Evolutionary conservation across 306 rosid species (phyloP), one percentile per base, ranked within the genome.

Genomic region (Ceratonia siliqua): DNA sequence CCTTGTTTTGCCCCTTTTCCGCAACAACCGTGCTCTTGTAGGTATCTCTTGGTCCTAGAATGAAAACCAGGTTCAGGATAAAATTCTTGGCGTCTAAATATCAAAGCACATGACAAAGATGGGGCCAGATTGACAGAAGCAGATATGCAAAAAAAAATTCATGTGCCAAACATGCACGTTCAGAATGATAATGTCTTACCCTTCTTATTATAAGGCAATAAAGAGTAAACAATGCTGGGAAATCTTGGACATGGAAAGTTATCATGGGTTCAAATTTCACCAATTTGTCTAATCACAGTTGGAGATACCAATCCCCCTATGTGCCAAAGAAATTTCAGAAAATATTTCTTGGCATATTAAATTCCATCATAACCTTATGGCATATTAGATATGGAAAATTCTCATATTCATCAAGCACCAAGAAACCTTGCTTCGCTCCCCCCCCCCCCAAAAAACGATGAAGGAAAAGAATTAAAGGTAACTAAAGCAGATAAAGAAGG

Each of bases 1-100:
- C 73, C 95, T 83, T 76, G 99, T 84, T 81, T 89, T 94, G 32
- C 99, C 99, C 69, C 90, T 86, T 85, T 90, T 90, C 70, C 95
- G 90, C 70, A 94, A 85, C 81, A 89, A 69, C 48, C 96, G 85
- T 15, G 96, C 80, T 59, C 94, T 91, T 55, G 88, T 65, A 32
- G 90, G 88, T 82, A 94, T 83, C 68, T 94, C 97, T 74, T 78
- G 96, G 66, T 91, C 91, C 96, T 89, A 73, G 46, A 36, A 82
- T 67, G 55, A 58, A 61, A 72, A 74, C 28, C 79, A 54, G 61
- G 55, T 70, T 66, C 76, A 76, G 58, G 80, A 38, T 54, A 49
- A 78, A 36, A 10, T 59, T 56, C 21, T 13, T 33, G 70, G 66
- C 32, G 22, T 65, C 22, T 52, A 79, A 72, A 20, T 17, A 17